Percentiles rank a stretch among this genome's conserved stretches.
phyloP scores from a whole-genome alignment of 2,329 filamentous ascomycete species.

The Raffaelea deltoideospora region DNA sequence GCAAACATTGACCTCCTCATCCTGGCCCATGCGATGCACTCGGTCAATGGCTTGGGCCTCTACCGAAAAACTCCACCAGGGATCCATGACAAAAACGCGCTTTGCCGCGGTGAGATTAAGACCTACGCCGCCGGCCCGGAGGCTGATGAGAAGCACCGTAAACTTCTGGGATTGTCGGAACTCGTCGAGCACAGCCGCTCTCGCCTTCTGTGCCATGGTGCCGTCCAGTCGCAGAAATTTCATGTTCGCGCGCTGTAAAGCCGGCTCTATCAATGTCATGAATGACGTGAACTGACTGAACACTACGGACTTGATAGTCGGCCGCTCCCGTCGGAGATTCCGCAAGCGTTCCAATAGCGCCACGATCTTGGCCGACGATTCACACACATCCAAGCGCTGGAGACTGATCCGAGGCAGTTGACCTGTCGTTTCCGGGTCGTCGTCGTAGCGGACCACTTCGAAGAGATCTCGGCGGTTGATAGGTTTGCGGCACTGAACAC shows the following conservation, averaged over 20 bases:
- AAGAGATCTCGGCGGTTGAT: conserved; percentile 79
- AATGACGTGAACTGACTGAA: conserved; percentile 98
- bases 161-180: conserved; percentile 52
- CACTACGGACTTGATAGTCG: conserved; percentile 70
- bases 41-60: conserved; percentile 96
- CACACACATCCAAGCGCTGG: conserved; percentile 42
- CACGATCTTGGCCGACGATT: conserved; percentile 80
- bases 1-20: conserved; percentile 68
- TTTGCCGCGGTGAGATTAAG: conserved; percentile 82
- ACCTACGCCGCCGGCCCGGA: conserved; percentile 85
- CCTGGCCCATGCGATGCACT: conserved; percentile 92
- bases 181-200: conserved; percentile 60
- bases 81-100: conserved; percentile 97
- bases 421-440: conserved; percentile 26
- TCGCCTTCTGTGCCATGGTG: conserved; percentile 70
- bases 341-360: conserved; percentile 64
- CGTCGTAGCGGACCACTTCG: conserved; percentile 73
- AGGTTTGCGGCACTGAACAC: conserved; percentile 78
- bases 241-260: conserved; percentile 57
- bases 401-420: conserved; percentile 40
- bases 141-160: conserved; percentile 63
- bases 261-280: conserved; percentile 76
- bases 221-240: conserved; percentile 80
- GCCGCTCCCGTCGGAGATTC: conserved; percentile 47
- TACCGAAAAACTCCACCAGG: conserved; percentile 97